Evolutionary conservation across 1,284 basidiomycete species (phyloP).

Genomic region (Xerocomus nothofagi): DNA sequence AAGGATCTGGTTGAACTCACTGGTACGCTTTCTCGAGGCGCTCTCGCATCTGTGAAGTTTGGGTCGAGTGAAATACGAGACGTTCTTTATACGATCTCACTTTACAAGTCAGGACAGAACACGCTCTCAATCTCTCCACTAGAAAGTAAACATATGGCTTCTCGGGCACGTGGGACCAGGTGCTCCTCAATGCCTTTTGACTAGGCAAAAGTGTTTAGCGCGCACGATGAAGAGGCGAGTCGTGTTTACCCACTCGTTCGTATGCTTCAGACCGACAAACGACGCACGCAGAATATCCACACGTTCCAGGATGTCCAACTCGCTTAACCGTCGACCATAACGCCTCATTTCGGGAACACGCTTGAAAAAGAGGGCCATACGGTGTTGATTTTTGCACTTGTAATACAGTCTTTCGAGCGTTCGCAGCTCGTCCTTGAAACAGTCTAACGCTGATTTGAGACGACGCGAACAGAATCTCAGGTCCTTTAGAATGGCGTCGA

Average conservation of each 20-base stretch:
- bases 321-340: constrained; percentile 50
- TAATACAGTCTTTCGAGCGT: constrained; percentile 71
- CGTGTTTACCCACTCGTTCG: constrained; percentile 42
- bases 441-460: constrained; percentile 44
- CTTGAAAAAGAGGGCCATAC: constrained; percentile 68
- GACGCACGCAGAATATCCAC: constrained; percentile 52
- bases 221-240: not conserved
- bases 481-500: constrained; percentile 61
- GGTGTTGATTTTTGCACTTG: constrained; percentile 79
- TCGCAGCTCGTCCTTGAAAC: constrained; percentile 54
- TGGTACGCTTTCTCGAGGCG: constrained; percentile 48
- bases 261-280: constrained; percentile 53
- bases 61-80: not conserved
- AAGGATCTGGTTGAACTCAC: constrained; percentile 36
- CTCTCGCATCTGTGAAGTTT: constrained; percentile 46
- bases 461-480: constrained; percentile 55
- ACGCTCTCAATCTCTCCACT: constrained; percentile 38
- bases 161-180: constrained; percentile 62
- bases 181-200: constrained; percentile 48
- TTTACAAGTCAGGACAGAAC: constrained; percentile 44
- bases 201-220: constrained; percentile 31
- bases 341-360: constrained; percentile 60
- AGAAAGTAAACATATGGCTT: constrained; percentile 35
- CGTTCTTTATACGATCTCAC: constrained; percentile 34
- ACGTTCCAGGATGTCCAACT: constrained; percentile 41